phyloP scores from a whole-genome alignment of 164 flowering plant species.

The Platanus orientalis region DNA sequence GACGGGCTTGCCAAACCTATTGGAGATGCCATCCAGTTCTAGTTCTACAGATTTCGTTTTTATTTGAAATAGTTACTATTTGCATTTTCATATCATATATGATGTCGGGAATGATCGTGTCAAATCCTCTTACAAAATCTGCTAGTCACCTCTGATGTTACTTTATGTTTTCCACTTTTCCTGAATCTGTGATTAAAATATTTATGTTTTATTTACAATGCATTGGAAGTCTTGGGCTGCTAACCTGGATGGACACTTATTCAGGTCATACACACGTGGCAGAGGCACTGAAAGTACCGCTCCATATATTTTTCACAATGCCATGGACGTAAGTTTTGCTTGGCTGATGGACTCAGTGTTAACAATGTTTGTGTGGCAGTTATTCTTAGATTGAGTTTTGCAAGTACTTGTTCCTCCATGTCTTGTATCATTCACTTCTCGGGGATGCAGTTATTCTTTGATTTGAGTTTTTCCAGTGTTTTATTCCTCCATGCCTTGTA shows the following conservation, averaged over 20 bases:
- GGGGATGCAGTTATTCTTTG: too few species aligned
- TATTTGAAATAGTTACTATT: too few species aligned
- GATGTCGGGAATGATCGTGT: neutral
- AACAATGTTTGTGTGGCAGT: neutral
- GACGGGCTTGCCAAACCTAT: too few species aligned
- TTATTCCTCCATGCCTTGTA: neutral
- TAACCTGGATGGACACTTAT: slow-evolving; percentile 16
- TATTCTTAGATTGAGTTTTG: neutral
- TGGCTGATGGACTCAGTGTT: slow-evolving; percentile 17
- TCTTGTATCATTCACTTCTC: too few species aligned
- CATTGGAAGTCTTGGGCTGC: slow-evolving; percentile 13
- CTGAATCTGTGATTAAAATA: slow-evolving; percentile 10
- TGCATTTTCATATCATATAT: too few species aligned
- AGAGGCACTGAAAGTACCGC: slow-evolving; percentile 85
- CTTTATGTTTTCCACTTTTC: slow-evolving; percentile 4
- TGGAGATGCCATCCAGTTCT: too few species aligned
- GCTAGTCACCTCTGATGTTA: neutral
- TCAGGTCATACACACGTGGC: slow-evolving; percentile 98
- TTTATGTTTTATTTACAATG: slow-evolving; percentile 10
- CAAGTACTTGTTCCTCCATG: neutral
- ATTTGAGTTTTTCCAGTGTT: neutral
- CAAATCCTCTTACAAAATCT: neutral
- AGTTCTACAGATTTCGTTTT: too few species aligned
- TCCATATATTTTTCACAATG: slow-evolving; percentile 98
- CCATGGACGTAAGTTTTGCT: slow-evolving; percentile 98